phyloP scores from a whole-genome alignment of 2,329 filamentous ascomycete genomes.

The Cladobotryum mycophilum region DNA sequence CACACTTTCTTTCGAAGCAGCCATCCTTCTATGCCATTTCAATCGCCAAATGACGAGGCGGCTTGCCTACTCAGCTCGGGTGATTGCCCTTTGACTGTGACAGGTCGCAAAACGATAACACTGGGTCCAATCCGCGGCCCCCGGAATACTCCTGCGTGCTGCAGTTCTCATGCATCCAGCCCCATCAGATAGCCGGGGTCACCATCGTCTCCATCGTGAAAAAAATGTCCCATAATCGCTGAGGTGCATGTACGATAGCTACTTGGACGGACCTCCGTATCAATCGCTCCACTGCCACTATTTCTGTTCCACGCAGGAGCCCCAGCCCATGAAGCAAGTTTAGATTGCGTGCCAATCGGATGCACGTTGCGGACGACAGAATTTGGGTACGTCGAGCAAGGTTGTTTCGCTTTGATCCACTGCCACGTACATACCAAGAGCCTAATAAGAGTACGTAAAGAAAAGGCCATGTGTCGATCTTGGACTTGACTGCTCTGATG shows the following conservation, averaged over 20 bases:
- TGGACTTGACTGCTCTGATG: slow-evolving; percentile 1
- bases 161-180: slow-evolving; percentile 7
- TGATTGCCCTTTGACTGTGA: neutral
- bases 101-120: too few relatives aligned
- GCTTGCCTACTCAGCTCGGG: neutral
- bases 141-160: slow-evolving; percentile 8
- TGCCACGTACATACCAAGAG: slow-evolving; percentile 8
- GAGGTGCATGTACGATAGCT: neutral
- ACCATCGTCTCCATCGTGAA: slow-evolving; percentile 1
- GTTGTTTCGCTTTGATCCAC: slow-evolving; percentile 5
- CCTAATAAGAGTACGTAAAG: neutral
- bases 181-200: neutral
- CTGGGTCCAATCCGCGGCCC: neutral
- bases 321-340: neutral
- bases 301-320: neutral
- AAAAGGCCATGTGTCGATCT: slow-evolving; percentile 3
- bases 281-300: neutral
- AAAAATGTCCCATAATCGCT: slow-evolving; percentile 5
- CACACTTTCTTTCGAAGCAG: neutral
- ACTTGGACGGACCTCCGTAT: neutral
- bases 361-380: too few relatives aligned
- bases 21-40: neutral
- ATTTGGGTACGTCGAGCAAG: neutral
- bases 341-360: slow-evolving; percentile 3
- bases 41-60: neutral